These are phyloP conservation scores for Drechslerella dactyloides DNA, from an alignment of 2,329 filamentous ascomycete genomes.

Conservation along the genomic window DNA sequence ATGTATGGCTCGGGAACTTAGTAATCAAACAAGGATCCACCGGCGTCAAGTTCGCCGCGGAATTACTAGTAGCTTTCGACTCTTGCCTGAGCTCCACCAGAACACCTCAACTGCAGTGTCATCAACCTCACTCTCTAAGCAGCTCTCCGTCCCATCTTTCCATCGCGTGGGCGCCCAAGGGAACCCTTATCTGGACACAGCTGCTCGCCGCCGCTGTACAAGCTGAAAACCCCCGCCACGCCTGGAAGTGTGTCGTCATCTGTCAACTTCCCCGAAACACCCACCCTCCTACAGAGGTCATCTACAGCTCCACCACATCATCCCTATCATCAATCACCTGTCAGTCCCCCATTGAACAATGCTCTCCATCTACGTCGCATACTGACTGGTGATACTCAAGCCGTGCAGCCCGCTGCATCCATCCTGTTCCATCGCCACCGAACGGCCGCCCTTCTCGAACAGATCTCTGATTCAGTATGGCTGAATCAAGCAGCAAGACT, in stretches of 20 bases:
- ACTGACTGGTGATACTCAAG: too few species aligned
- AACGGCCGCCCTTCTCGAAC: slow-evolving; percentile 36
- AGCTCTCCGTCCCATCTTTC: not conserved
- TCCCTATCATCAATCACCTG: not conserved
- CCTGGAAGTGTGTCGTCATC: too few species aligned
- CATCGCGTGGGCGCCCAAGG: not conserved
- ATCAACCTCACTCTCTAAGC: not conserved
- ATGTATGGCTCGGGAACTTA: not conserved
- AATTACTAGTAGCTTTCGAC: slow-evolving; percentile 6
- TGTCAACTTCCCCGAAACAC: too few species aligned
- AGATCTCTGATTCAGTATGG: slow-evolving; percentile 45
- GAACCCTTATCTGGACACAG: not conserved
- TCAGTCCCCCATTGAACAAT: slow-evolving; percentile 4
- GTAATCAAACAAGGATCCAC: slow-evolving; percentile 5
- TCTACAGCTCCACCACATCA: not conserved
- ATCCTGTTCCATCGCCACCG: slow-evolving; percentile 14
- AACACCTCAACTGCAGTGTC: slow-evolving; percentile 1
- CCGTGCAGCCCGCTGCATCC: not conserved
- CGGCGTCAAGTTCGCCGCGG: not conserved
- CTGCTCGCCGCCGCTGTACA: not conserved
- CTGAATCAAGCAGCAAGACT: slow-evolving; percentile 53
- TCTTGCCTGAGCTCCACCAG: not conserved
- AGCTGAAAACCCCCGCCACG: too few species aligned
- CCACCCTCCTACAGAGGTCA: not conserved
- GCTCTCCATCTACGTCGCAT: slow-evolving; percentile 1